Percentiles rank a stretch among this genome's conserved stretches.
Conservation (phyloP, 805 yeast genomes). For the Zygotorulaspora florentina region DNA sequence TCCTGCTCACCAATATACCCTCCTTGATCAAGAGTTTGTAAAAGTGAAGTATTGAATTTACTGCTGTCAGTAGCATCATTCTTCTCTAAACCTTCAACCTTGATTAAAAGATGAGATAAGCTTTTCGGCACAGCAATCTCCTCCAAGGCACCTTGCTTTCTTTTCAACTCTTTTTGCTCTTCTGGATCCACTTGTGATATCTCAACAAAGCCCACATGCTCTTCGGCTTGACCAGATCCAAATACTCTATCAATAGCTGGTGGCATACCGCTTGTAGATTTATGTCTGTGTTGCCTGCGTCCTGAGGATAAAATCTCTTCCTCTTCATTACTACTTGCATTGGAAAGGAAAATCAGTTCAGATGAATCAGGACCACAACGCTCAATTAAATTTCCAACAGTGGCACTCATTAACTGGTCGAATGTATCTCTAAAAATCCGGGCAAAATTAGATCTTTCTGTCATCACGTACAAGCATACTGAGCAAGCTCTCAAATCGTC, state of each 20-base stretch:
- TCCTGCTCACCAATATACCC: not conserved
- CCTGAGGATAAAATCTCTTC: constrained; percentile 2
- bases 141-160: constrained; percentile 49
- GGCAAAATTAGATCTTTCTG: constrained; percentile 61
- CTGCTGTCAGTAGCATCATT: too few species aligned
- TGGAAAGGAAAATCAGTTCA: constrained; percentile 42
- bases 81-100: constrained; percentile 24
- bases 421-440: constrained; percentile 60
- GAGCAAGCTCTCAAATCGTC: constrained; percentile 66
- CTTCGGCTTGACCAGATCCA: constrained; percentile 31
- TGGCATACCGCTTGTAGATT: constrained; percentile 47
- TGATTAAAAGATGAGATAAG: constrained; percentile 46
- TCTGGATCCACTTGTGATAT: constrained; percentile 36
- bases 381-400: constrained; percentile 57
- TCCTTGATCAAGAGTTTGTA: not conserved
- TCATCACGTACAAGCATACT: constrained; percentile 58
- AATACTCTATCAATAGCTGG: constrained; percentile 51
- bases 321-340: constrained; percentile 8
- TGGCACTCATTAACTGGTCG: constrained; percentile 62
- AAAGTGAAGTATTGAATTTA: too few species aligned
- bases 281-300: not conserved
- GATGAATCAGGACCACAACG: constrained; percentile 62
- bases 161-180: constrained; percentile 47
- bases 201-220: constrained; percentile 37
- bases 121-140: constrained; percentile 52